phyloP scores from a whole-genome alignment of 2,329 filamentous ascomycete genomes.

The Hyphodiscus sp. region DNA sequence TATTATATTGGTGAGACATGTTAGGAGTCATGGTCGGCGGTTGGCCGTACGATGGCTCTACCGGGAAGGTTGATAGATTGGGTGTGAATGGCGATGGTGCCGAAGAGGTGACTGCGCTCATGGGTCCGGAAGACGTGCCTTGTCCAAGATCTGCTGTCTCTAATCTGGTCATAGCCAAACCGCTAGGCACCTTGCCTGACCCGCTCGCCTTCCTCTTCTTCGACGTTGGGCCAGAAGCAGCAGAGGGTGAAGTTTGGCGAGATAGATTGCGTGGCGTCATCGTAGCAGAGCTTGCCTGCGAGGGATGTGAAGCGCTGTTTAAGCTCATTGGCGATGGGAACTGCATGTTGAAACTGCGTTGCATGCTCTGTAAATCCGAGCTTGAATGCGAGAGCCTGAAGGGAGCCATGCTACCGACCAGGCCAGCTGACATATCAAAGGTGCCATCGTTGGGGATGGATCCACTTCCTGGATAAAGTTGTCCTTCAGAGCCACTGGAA shows the following conservation, averaged over 20 bases:
- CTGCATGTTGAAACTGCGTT: slow-evolving; percentile 38
- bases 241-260: slow-evolving; percentile 65
- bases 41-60: slow-evolving; percentile 23
- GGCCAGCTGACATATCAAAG: slow-evolving; percentile 22
- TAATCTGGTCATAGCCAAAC: slow-evolving; percentile 74
- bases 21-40: slow-evolving; percentile 15
- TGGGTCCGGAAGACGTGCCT: slow-evolving; percentile 32
- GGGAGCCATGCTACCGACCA: slow-evolving; percentile 32
- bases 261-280: slow-evolving; percentile 59
- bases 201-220: slow-evolving; percentile 81
- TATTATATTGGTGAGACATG: slow-evolving; percentile 41
- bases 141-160: slow-evolving; percentile 47
- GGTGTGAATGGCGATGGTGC: slow-evolving; percentile 50
- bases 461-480: slow-evolving; percentile 34
- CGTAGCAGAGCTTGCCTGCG: slow-evolving; percentile 36
- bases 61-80: slow-evolving; percentile 38
- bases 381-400: slow-evolving; percentile 55
- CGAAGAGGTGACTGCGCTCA: slow-evolving; percentile 31
- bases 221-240: slow-evolving; percentile 55
- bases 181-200: slow-evolving; percentile 62
- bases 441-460: slow-evolving; percentile 32
- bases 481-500: slow-evolving; percentile 29
- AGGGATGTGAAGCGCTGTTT: slow-evolving; percentile 31
- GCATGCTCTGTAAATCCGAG: slow-evolving; percentile 55
- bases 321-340: slow-evolving; percentile 22